phyloP scores from a whole-genome alignment of 192 early-diverging fungal genomes.

The Podila horticola region DNA sequence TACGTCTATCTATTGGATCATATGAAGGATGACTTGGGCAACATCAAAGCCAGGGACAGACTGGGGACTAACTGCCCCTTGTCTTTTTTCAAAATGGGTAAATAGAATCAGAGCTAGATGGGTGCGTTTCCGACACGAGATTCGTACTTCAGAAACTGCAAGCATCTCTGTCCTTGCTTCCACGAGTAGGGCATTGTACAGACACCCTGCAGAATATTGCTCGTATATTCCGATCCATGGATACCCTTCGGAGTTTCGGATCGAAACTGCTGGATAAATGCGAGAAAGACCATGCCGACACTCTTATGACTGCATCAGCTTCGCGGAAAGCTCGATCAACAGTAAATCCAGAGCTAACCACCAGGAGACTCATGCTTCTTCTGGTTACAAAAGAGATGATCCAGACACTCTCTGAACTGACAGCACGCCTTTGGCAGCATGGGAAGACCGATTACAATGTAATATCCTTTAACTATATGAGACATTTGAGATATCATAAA shows the following conservation, averaged over 20 bases:
- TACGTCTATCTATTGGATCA: not conserved
- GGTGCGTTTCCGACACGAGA: not conserved
- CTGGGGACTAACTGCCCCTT: not conserved
- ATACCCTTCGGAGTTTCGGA: slow-evolving; percentile 32
- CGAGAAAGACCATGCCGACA: not conserved
- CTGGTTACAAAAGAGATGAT: not conserved
- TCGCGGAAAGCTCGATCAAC: not conserved
- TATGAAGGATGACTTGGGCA: not conserved
- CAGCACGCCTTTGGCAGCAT: slow-evolving; percentile 15
- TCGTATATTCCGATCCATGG: slow-evolving; percentile 39
- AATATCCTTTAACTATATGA: not conserved
- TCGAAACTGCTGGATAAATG: slow-evolving; percentile 16
- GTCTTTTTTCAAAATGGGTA: not conserved
- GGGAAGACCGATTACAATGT: slow-evolving; percentile 11
- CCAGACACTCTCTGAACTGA: slow-evolving; percentile 3
- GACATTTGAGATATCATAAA: too few species aligned
- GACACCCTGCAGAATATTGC: slow-evolving; percentile 25
- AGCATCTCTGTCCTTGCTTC: not conserved
- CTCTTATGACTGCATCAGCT: not conserved
- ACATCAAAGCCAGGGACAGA: not conserved
- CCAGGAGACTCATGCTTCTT: not conserved
- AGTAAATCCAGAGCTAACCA: not conserved
- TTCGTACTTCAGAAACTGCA: not conserved
- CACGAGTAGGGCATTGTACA: not conserved
- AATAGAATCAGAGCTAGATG: slow-evolving; percentile 5